These are phyloP conservation scores for Mycena filopes DNA, from an alignment of 768 basidiomycete species.

Conservation along the genomic window DNA sequence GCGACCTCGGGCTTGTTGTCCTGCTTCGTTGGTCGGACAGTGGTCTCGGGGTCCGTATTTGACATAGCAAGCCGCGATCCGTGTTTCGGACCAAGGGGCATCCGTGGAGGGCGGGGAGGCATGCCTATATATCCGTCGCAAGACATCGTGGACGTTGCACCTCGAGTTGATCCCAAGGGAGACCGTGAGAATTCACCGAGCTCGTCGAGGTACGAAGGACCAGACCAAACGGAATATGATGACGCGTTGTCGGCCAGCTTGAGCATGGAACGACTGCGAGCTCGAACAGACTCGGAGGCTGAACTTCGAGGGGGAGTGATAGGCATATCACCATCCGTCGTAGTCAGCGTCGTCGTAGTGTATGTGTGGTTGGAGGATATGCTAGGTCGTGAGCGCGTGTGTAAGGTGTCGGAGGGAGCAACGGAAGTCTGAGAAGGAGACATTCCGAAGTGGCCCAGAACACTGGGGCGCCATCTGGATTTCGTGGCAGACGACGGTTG, in stretches of 20 bases:
- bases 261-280: conserved; percentile 47
- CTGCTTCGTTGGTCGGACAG: conserved; percentile 9
- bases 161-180: conserved; percentile 2
- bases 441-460: conserved; percentile 71
- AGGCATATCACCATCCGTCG: conserved; percentile 54
- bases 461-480: conserved; percentile 71
- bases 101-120: conserved; percentile 38
- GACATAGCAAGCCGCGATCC: conserved; percentile 36
- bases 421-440: conserved; percentile 56
- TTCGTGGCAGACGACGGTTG: conserved; percentile 33
- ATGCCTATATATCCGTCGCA: conserved; percentile 27
- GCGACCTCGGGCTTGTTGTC: conserved; percentile 46
- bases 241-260: conserved; percentile 42
- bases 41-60: conserved; percentile 26
- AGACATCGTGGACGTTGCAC: conserved; percentile 28
- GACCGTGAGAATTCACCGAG: conserved; percentile 37
- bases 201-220: conserved; percentile 32
- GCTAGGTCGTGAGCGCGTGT: conserved; percentile 63
- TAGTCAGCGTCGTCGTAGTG: conserved; percentile 60
- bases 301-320: conserved; percentile 52
- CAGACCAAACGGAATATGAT: conserved; percentile 40
- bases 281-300: conserved; percentile 53
- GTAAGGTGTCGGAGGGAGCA: conserved; percentile 52
- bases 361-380: conserved; percentile 70
- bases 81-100: conserved; percentile 47